A percentile compares a stretch with the other conserved stretches of the same genome.
These are phyloP conservation scores for Saksenaea vasiformis DNA, from an alignment of 371 early-diverging fungal genomes.

Conservation along the genomic window DNA sequence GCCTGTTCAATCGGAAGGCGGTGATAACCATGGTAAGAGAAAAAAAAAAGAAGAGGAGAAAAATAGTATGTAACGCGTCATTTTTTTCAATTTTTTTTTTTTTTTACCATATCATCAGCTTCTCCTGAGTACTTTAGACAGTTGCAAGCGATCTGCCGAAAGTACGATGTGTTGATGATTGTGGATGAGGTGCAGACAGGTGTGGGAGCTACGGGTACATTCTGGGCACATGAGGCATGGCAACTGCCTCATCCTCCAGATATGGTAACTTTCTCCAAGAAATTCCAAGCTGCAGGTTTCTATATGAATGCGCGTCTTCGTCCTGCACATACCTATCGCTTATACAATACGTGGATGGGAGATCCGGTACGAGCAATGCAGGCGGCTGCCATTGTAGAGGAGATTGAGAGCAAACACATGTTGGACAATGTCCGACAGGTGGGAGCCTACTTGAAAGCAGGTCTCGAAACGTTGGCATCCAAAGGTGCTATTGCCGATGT, in stretches of 20 bases:
- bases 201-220: slow-evolving; percentile 81
- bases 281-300: slow-evolving; percentile 80
- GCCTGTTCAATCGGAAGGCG: slow-evolving; percentile 87
- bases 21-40: slow-evolving; percentile 64
- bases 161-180: slow-evolving; percentile 70
- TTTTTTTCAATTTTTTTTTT: no score
- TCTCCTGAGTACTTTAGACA: slow-evolving; percentile 68
- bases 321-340: slow-evolving; percentile 63
- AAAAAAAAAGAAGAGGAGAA: background rate
- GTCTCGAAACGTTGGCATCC: slow-evolving; percentile 43
- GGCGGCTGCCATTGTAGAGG: slow-evolving; percentile 65
- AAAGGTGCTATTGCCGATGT: slow-evolving; percentile 35
- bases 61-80: no score
- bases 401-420: slow-evolving; percentile 57
- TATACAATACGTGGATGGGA: slow-evolving; percentile 80
- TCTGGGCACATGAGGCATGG: slow-evolving; percentile 83
- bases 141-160: slow-evolving; percentile 64
- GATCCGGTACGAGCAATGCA: slow-evolving; percentile 72
- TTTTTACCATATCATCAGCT: slow-evolving; percentile 38
- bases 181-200: slow-evolving; percentile 89
- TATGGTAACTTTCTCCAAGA: slow-evolving; percentile 79
- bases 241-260: slow-evolving; percentile 66
- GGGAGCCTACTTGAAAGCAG: slow-evolving; percentile 57
- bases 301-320: slow-evolving; percentile 59
- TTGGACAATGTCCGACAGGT: slow-evolving; percentile 55